Conservation (phyloP, 192 early-diverging fungal genomes). For the Rhizophlyctis rosea region DNA sequence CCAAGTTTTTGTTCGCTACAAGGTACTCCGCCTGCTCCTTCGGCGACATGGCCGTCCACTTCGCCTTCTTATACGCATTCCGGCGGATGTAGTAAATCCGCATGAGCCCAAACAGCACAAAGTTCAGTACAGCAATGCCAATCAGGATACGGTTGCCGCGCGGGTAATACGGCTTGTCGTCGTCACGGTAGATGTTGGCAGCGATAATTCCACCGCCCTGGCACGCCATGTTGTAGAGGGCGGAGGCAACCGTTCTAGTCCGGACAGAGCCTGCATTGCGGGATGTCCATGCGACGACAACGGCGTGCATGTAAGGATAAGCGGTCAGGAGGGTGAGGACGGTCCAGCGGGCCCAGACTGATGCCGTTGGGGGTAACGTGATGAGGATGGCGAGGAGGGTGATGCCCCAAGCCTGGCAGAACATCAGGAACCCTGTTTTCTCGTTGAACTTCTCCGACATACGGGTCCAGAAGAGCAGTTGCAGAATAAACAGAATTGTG, state of each 20-base stretch:
- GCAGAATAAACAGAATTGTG: conserved; percentile 1
- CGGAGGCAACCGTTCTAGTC: conserved; percentile 21
- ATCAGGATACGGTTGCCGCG: conserved; percentile 46
- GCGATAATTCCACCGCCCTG: conserved; percentile 14
- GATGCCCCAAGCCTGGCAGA: conserved; percentile 4
- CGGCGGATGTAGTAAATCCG: conserved; percentile 35
- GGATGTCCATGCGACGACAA: conserved; percentile 21
- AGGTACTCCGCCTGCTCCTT: conserved; percentile 47
- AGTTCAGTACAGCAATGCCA: conserved; percentile 34
- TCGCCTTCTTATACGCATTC: conserved; percentile 41
- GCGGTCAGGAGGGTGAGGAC: background rate
- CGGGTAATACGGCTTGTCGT: conserved; percentile 40
- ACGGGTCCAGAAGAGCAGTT: conserved; percentile 2
- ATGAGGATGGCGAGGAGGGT: background rate
- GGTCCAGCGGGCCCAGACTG: conserved; percentile 1
- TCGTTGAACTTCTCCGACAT: conserved; percentile 1
- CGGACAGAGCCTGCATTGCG: conserved; percentile 21
- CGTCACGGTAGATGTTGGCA: conserved; percentile 26
- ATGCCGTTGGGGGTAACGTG: conserved; percentile 1
- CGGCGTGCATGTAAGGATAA: conserved; percentile 16
- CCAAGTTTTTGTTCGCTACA: conserved; percentile 46
- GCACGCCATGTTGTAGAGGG: conserved; percentile 30
- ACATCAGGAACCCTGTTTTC: background rate
- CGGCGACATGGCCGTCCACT: conserved; percentile 44
- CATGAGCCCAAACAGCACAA: conserved; percentile 38